These are phyloP conservation scores for Dactylorhiza incarnata DNA, from an alignment of 106 monocot species.

Conservation along the genomic window DNA sequence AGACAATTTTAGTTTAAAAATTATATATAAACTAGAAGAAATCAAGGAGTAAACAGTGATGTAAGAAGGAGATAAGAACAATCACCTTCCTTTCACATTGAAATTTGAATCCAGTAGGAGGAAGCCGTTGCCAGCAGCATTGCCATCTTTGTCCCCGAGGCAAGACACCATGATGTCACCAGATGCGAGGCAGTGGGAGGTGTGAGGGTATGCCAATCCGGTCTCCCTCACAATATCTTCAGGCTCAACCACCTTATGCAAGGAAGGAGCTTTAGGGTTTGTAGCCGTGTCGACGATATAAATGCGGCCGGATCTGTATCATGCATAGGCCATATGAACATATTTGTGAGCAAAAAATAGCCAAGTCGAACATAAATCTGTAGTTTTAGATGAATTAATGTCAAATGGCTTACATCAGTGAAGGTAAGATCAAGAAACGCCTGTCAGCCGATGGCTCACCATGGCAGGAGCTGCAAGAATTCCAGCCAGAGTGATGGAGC, in stretches of 20 bases:
- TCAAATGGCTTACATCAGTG: slow-evolving; percentile 51
- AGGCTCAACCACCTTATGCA: slow-evolving; percentile 84
- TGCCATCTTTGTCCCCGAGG: slow-evolving; percentile 92
- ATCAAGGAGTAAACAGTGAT: not conserved
- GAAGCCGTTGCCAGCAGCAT: slow-evolving; percentile 78
- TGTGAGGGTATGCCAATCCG: slow-evolving; percentile 87
- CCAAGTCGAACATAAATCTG: too few relatives aligned
- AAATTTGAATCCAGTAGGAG: slow-evolving; percentile 95
- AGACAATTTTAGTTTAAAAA: not conserved
- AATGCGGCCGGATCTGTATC: slow-evolving; percentile 70
- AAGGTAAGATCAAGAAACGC: slow-evolving; percentile 77
- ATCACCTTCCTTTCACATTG: slow-evolving; percentile 97
- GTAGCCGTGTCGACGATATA: slow-evolving; percentile 71
- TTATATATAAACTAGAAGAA: not conserved
- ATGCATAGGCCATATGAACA: not conserved
- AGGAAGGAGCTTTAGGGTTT: slow-evolving; percentile 68
- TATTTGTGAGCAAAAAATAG: not conserved
- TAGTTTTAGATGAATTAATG: not conserved
- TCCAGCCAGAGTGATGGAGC: slow-evolving; percentile 96
- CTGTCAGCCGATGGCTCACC: slow-evolving; percentile 60
- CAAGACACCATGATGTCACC: slow-evolving; percentile 94
- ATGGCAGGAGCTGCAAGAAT: slow-evolving; percentile 97
- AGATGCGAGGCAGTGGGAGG: slow-evolving; percentile 95
- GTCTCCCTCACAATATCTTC: slow-evolving; percentile 74
- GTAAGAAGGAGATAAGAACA: not conserved